Evolutionary conservation across 257 asterid species (phyloP).

Genomic region (Przewalskia tangutica): DNA sequence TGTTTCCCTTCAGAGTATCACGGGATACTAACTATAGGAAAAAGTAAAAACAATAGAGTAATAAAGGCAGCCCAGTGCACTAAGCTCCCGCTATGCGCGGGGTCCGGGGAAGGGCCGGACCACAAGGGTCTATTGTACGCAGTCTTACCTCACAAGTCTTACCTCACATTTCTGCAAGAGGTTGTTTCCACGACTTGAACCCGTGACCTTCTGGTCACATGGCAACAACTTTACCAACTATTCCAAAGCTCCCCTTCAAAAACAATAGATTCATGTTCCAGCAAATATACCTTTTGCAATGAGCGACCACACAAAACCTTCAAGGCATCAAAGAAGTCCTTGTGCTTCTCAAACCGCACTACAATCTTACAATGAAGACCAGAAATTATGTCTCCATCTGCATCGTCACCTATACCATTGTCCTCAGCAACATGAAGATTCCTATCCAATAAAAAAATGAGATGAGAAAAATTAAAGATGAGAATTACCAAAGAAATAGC

Average conservation of each 20-base stretch:
- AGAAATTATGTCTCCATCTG: conserved; percentile 53
- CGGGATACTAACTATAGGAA: not conserved
- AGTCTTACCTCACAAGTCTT: no score
- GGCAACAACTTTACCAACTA: no score
- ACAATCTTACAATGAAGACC: conserved; percentile 89
- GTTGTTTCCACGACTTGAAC: no score
- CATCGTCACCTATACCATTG: conserved; percentile 47
- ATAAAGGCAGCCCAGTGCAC: not conserved
- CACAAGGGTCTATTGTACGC: no score
- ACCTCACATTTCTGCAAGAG: no score
- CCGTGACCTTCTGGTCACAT: no score
- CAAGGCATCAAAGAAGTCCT: conserved; percentile 61
- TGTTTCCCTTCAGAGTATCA: not conserved
- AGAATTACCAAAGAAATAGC: not conserved
- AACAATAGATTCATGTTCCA: not conserved
- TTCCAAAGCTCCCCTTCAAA: not conserved
- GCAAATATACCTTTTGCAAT: conserved; percentile 52
- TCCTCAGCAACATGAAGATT: conserved; percentile 93
- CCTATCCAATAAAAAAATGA: conserved; percentile 34
- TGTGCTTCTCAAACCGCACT: conserved; percentile 67
- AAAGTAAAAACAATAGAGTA: not conserved
- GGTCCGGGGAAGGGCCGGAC: no score
- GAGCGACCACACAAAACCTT: conserved; percentile 79
- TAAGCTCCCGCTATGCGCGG: no score
- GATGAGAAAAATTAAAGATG: conserved; percentile 5